A percentile compares a stretch with the other conserved stretches of the same genome.
Conservation (phyloP, 805 yeast species). For the Pichia kluyveri region DNA sequence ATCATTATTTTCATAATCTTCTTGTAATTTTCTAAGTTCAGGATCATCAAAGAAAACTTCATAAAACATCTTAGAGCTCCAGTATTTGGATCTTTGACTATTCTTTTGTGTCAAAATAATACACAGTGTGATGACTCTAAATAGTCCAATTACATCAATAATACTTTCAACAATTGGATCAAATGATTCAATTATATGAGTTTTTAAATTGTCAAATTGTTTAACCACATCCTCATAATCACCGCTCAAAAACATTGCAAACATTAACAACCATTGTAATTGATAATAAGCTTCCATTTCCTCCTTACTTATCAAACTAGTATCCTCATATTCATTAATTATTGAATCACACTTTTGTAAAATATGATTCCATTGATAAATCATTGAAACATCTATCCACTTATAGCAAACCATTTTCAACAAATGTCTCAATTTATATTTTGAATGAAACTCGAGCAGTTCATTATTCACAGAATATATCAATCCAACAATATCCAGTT, state of each 20-base stretch:
- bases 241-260: constrained; percentile 17
- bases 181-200: background rate
- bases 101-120: background rate
- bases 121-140: background rate
- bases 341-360: constrained; percentile 1
- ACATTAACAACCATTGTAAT: constrained; percentile 22
- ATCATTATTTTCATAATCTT: background rate
- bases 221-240: constrained; percentile 17
- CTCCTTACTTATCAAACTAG: background rate
- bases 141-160: background rate
- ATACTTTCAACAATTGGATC: background rate
- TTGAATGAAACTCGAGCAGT: background rate
- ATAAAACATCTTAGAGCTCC: background rate
- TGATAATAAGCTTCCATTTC: constrained; percentile 18
- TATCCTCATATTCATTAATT: background rate
- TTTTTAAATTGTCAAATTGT: background rate
- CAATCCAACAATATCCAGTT: constrained; percentile 1
- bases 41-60: constrained; percentile 7
- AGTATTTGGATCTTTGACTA: constrained; percentile 8
- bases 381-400: background rate
- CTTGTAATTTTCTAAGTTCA: background rate
- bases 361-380: constrained; percentile 1
- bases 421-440: background rate
- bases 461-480: constrained; percentile 3
- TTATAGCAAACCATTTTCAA: background rate